phyloP scores from a whole-genome alignment of 1,139 yeast species.

The Hansenula sp. region DNA sequence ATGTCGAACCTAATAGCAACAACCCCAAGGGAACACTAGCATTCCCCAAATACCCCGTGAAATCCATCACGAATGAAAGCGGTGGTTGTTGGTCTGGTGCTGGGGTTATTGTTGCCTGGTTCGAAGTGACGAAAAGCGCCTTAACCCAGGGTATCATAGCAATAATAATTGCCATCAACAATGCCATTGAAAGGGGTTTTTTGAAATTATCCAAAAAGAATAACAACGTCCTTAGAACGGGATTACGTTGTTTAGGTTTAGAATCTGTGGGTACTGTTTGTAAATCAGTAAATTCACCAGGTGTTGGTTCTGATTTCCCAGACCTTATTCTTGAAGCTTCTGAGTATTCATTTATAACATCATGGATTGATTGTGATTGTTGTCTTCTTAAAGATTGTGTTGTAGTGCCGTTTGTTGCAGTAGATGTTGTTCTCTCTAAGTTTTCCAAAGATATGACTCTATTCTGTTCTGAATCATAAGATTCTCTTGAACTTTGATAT shows the following conservation, averaged over 20 bases:
- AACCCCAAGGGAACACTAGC: conserved; percentile 84
- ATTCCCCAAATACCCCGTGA: conserved; percentile 68
- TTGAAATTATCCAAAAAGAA: conserved; percentile 43
- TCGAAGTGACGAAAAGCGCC: conserved; percentile 52
- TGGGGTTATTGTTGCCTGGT: conserved; percentile 39
- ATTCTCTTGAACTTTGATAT: background rate
- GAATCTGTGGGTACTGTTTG: conserved; percentile 3
- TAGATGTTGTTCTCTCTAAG: background rate
- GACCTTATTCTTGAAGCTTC: conserved; percentile 32
- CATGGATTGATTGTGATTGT: conserved; percentile 16
- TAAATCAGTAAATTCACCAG: conserved; percentile 17
- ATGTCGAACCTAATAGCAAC: conserved; percentile 72
- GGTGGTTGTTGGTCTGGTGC: conserved; percentile 87
- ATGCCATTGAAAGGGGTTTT: conserved; percentile 55
- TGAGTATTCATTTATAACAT: conserved; percentile 53
- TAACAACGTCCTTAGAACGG: conserved; percentile 4
- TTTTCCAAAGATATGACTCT: conserved; percentile 4
- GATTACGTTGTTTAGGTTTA: background rate
- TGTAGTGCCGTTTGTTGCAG: conserved; percentile 4
- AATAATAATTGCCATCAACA: conserved; percentile 47
- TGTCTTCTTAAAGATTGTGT: conserved; percentile 13
- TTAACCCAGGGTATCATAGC: conserved; percentile 72
- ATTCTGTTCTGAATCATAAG: background rate
- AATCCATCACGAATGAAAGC: conserved; percentile 76
- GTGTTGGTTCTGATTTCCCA: conserved; percentile 12